phyloP scores from a whole-genome alignment of 2,329 filamentous ascomycete genomes.

The Nigrospora sphaerica region DNA sequence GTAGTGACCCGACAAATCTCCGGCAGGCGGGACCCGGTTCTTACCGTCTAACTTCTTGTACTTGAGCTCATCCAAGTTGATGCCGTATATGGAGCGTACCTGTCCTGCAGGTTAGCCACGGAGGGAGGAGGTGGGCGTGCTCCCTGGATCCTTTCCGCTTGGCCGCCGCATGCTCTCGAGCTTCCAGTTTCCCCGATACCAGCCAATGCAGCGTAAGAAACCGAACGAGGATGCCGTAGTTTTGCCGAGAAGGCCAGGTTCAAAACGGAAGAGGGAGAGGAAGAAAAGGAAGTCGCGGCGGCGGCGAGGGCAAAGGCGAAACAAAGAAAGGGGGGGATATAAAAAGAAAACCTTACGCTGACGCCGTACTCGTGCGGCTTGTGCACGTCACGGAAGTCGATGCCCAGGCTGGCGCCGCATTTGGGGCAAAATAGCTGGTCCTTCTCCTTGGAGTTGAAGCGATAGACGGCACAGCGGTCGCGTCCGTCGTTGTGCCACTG shows the following conservation, averaged over 20 bases:
- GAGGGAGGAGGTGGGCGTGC: no score
- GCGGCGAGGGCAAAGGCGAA: background rate
- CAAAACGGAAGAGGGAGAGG: no score
- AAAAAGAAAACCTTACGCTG: slow-evolving; percentile 26
- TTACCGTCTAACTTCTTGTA: slow-evolving; percentile 29
- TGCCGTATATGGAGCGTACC: slow-evolving; percentile 32
- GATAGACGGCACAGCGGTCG: slow-evolving; percentile 26
- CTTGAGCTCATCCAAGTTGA: slow-evolving; percentile 30
- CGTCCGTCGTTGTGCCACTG: slow-evolving; percentile 34
- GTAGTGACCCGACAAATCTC: slow-evolving; percentile 29
- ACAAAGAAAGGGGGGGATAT: background rate
- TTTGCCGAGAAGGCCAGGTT: no score
- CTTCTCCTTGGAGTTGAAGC: slow-evolving; percentile 39
- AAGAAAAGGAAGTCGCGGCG: no score
- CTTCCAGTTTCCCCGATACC: no score
- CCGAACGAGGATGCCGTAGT: no score
- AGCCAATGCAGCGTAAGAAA: no score
- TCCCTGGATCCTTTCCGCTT: no score
- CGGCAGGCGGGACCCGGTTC: slow-evolving; percentile 21
- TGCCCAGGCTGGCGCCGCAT: slow-evolving; percentile 38
- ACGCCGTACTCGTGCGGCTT: slow-evolving; percentile 30
- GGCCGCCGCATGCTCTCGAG: no score
- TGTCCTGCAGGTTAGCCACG: slow-evolving; percentile 8
- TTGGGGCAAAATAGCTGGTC: slow-evolving; percentile 42
- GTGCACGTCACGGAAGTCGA: slow-evolving; percentile 30